A percentile compares a stretch with the other conserved stretches of the same genome.
phyloP scores from a whole-genome alignment of 306 rosid genomes.

The Cicer chorassanicum region DNA sequence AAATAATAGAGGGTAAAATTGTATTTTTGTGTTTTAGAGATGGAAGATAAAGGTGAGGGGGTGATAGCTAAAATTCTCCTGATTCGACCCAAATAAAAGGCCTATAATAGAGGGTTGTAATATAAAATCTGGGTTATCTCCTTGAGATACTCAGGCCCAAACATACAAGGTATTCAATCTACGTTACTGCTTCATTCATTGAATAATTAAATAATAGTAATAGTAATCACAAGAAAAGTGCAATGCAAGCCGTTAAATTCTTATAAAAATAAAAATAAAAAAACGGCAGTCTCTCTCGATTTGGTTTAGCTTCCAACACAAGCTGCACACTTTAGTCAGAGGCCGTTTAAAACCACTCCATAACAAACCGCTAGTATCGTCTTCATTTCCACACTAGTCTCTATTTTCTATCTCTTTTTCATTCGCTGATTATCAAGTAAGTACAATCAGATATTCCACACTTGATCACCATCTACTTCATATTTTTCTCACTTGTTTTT shows the following conservation, averaged over 20 bases:
- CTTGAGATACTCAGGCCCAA: not conserved
- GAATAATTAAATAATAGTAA: not conserved
- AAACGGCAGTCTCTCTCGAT: not conserved
- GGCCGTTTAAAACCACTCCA: conserved; percentile 39
- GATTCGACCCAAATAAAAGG: no score
- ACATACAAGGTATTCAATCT: not conserved
- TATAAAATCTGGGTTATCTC: no score
- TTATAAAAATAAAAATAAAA: not conserved
- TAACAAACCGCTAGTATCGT: not conserved
- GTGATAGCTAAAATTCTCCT: no score
- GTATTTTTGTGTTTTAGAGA: no score
- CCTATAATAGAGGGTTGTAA: no score
- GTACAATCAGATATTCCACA: not conserved
- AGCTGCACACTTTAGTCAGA: conserved; percentile 25
- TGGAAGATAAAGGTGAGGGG: no score
- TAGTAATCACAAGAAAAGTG: conserved; percentile 15
- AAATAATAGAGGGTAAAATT: no score
- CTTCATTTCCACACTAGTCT: conserved; percentile 3
- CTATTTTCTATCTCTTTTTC: not conserved
- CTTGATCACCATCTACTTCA: not conserved
- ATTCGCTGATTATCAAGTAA: not conserved
- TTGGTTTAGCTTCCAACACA: conserved; percentile 45
- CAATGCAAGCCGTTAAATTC: conserved; percentile 30
- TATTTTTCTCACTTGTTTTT: not conserved
- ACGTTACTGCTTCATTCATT: not conserved